Evolutionary conservation across 2,329 filamentous ascomycete genomes (phyloP), one percentile per base, ranked within the genome.

Genomic region (Neoscytalidium dimidiatum): DNA sequence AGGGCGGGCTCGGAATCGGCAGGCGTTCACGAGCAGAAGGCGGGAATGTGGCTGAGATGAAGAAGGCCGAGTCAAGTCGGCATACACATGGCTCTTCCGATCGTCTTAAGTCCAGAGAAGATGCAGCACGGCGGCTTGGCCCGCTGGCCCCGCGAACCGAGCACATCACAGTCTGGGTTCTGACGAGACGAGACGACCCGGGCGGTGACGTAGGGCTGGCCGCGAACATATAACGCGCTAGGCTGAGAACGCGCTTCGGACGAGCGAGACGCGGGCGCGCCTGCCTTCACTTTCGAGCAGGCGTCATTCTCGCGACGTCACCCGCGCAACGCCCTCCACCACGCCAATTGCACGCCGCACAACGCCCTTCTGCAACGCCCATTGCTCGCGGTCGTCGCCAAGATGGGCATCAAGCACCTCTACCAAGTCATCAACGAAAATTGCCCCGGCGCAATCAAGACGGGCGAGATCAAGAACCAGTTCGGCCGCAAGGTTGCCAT

Each of bases 401-500:
- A 64, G 6, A 78, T 78, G 76, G 76, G 76, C 71, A 78, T 78
- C 67, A 78, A 78, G 43, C 70, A 79, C 67, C 74, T 83, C n/a
- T 80, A 74, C 75, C 79, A 82, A 71, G 74, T 84, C 69, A 82
- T 84, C 69, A 78, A 78, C 67, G 94, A 97, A 75, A 91, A 98
- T 82, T 92, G 93, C 69, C 95, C 95, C n/a, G 92, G 94, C 80
- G 91, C 95, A 35, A 87, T 97, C 84, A 98, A 97, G 80, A 90
- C 93, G 75, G 92, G 95, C 67, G 95, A 99, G 76, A 99, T 99
- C 84, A 99, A 99, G 82, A 94, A 94, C 72, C 95, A 99, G 70
- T 99, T 99, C 77, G 95, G 95, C 69, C 92, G 95, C 77, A 99
- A 99, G 81, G 94, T 99, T 67, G 94, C 94, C 61, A 97, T 97